Percentiles rank a stretch among this genome's conserved stretches.
Evolutionary conservation across 306 rosid species (phyloP).

Genomic region (Malus asiatica): DNA sequence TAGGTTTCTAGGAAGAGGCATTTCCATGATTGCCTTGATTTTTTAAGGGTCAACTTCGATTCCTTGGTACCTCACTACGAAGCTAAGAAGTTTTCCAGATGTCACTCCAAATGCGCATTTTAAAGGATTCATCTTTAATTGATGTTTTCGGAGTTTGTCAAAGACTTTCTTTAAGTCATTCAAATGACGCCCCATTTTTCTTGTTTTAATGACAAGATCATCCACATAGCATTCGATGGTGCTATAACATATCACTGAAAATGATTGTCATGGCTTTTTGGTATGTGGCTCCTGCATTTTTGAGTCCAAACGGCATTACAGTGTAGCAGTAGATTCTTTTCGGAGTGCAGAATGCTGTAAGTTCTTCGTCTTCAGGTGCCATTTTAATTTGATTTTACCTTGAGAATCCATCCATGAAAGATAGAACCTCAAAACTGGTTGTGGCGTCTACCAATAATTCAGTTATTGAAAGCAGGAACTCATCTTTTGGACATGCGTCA

Average conservation of each 20-base stretch:
- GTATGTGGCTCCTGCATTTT: neutral
- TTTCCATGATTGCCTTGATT: neutral
- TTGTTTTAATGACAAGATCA: neutral
- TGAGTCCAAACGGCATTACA: neutral
- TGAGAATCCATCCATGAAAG: neutral
- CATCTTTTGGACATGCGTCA: too few species aligned
- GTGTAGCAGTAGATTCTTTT: neutral
- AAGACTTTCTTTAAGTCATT: neutral
- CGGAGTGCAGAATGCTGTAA: accelerated
- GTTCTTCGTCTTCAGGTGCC: neutral
- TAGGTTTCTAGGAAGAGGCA: neutral
- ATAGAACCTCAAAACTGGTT: accelerated
- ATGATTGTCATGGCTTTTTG: neutral
- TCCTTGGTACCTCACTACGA: neutral
- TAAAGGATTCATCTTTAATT: neutral
- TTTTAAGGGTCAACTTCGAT: neutral
- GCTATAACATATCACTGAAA: neutral
- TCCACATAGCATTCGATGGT: neutral
- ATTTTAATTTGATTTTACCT: neutral
- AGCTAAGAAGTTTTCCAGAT: neutral
- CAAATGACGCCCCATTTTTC: neutral
- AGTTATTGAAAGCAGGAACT: too few species aligned
- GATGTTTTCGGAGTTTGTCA: neutral
- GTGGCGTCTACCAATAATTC: neutral
- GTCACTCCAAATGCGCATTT: neutral